phyloP scores from a whole-genome alignment of 2,329 filamentous ascomycete genomes.

The Phoma sp. region DNA sequence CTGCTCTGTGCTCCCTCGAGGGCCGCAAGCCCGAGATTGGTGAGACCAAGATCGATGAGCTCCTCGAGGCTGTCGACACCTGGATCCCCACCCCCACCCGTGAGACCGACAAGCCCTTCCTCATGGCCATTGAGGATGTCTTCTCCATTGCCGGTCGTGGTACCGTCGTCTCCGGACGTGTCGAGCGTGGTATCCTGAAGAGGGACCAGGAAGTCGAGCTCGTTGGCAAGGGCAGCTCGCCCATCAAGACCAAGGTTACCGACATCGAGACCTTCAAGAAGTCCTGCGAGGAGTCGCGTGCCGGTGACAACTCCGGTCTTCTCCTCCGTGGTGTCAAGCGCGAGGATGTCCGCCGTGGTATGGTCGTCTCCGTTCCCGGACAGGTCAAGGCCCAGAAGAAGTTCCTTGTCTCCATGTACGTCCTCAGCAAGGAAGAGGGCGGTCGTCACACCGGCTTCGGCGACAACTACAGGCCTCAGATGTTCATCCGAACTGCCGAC shows the following conservation, averaged over 20 bases:
- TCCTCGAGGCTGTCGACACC: conserved; percentile 85
- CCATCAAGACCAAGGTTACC: conserved; percentile 98
- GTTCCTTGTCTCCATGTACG: conserved; percentile 96
- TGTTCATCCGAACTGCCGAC: conserved; percentile 91
- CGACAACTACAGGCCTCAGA: conserved; percentile 95
- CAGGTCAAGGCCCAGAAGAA: conserved; percentile 85
- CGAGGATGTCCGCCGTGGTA: conserved; percentile 92
- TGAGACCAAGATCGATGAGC: conserved; percentile 85
- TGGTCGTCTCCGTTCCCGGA: conserved; percentile 89
- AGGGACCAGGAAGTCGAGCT: conserved; percentile 94
- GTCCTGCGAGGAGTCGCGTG: conserved; percentile 94
- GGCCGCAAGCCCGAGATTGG: conserved; percentile 88
- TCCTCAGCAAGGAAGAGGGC: conserved; percentile 96
- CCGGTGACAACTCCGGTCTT: conserved; percentile 97
- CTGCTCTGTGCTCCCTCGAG: conserved; percentile 92
- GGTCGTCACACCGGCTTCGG: conserved; percentile 95
- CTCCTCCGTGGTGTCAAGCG: conserved; percentile 94
- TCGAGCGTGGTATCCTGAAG: conserved; percentile 94
- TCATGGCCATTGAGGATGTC: conserved; percentile 90
- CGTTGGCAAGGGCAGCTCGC: conserved; percentile 79
- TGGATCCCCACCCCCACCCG: conserved; percentile 98
- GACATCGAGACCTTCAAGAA: conserved; percentile 99
- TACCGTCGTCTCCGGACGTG: conserved; percentile 95
- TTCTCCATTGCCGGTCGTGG: conserved; percentile 77
- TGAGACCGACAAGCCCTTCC: conserved; percentile 96